A percentile compares a stretch with the other conserved stretches of the same genome.
Conservation (phyloP, 306 rosid species). For the Oxytropis ochrocephala region DNA sequence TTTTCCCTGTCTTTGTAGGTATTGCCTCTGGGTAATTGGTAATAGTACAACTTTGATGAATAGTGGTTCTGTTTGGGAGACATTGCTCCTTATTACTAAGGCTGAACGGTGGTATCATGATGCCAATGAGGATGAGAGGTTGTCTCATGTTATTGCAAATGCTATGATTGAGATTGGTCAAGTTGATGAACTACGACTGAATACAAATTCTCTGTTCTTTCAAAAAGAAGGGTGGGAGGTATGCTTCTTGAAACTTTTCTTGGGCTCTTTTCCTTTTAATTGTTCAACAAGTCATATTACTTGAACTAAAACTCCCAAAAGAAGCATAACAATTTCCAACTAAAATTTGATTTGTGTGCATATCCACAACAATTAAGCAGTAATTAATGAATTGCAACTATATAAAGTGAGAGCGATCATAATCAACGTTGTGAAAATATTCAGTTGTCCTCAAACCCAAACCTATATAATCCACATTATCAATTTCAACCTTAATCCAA, state of each 20-base stretch:
- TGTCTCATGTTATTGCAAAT: constrained; percentile 29
- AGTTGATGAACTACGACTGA: constrained; percentile 19
- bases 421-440: background rate
- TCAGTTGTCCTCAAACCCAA: background rate
- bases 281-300: background rate
- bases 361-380: background rate
- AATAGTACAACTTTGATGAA: constrained; percentile 36
- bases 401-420: background rate
- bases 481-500: background rate
- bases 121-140: constrained; percentile 41
- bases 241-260: background rate
- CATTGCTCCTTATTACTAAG: constrained; percentile 30
- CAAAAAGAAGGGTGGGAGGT: constrained; percentile 52
- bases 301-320: background rate
- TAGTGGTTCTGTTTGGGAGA: constrained; percentile 42
- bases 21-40: constrained; percentile 60
- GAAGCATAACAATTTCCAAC: constrained; percentile 11
- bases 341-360: background rate
- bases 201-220: constrained; percentile 25
- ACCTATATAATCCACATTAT: background rate
- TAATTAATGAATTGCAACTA: background rate
- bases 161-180: constrained; percentile 38
- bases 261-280: background rate
- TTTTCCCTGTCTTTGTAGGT: constrained; percentile 24
- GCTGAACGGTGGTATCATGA: constrained; percentile 33